These are phyloP conservation scores for Ophiocordyceps robertsii DNA, from an alignment of 2,329 filamentous ascomycete genomes.

Conservation along the genomic window DNA sequence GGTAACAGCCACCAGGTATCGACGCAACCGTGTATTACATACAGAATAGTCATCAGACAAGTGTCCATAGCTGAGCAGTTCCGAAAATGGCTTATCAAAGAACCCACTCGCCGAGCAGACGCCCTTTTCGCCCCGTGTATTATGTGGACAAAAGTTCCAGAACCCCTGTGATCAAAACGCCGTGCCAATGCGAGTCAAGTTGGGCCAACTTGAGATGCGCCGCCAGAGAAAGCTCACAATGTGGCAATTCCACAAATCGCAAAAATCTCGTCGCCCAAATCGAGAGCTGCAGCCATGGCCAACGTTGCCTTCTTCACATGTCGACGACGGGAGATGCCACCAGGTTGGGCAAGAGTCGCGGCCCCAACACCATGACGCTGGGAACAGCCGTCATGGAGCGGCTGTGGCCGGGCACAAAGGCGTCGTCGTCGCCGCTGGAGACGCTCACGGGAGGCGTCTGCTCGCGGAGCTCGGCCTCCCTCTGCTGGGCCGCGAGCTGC, in stretches of 20 bases:
- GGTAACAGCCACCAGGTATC: too few relatives aligned
- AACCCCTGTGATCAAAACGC: constrained; percentile 5
- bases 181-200: constrained; percentile 3
- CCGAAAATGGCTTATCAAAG: too few relatives aligned
- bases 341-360: too few relatives aligned
- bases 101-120: background rate
- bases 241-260: background rate
- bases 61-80: too few relatives aligned
- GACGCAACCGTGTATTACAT: too few relatives aligned
- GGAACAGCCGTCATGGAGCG: constrained; percentile 21
- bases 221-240: background rate
- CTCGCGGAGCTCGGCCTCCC: constrained; percentile 12
- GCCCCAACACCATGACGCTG: background rate
- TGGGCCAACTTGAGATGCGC: constrained; percentile 10
- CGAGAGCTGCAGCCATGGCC: background rate
- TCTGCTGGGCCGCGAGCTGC: constrained; percentile 37
- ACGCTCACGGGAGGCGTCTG: constrained; percentile 16
- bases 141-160: background rate
- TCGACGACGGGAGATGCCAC: too few relatives aligned
- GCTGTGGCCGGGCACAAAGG: constrained; percentile 16
- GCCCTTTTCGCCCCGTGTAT: background rate
- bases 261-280: background rate
- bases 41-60: too few relatives aligned
- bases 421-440: constrained; percentile 12
- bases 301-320: too few relatives aligned